Conservation (phyloP, 2,329 filamentous ascomycete species). For the Sclerotinia subarctica region DNA sequence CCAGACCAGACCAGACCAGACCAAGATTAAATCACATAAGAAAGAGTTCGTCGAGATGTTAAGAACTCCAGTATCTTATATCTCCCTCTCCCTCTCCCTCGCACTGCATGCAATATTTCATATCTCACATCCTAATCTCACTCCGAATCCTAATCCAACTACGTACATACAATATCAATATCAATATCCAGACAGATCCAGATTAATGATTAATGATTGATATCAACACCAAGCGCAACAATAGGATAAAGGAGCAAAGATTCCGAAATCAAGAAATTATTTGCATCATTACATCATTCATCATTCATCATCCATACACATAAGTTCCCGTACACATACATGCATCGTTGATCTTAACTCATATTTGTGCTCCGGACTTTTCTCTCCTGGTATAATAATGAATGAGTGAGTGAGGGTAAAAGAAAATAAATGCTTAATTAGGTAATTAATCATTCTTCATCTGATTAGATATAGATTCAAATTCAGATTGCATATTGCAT, state of each 20-base stretch:
- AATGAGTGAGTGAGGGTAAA: neutral
- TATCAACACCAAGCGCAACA: neutral
- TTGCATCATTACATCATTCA: neutral
- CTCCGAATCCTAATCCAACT: no score
- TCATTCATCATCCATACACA: neutral
- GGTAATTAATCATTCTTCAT: neutral
- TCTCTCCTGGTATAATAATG: neutral
- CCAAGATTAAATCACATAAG: no score
- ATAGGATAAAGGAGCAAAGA: neutral
- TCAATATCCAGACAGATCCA: no score
- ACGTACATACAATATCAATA: no score
- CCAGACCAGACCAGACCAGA: no score
- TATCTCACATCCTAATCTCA: no score
- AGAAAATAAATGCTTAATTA: neutral
- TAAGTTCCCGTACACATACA: neutral
- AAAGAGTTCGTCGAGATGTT: no score
- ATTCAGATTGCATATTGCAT: accelerated
- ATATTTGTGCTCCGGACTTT: neutral
- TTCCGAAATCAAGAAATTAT: neutral
- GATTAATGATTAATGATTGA: neutral
- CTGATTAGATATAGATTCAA: neutral
- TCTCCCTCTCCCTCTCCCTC: no score
- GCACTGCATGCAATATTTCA: no score
- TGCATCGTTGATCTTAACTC: neutral
- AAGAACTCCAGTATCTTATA: no score